Evolutionary conservation across 2,329 filamentous ascomycete genomes (phyloP).

Genomic region (Orbilia ellipsospora): DNA sequence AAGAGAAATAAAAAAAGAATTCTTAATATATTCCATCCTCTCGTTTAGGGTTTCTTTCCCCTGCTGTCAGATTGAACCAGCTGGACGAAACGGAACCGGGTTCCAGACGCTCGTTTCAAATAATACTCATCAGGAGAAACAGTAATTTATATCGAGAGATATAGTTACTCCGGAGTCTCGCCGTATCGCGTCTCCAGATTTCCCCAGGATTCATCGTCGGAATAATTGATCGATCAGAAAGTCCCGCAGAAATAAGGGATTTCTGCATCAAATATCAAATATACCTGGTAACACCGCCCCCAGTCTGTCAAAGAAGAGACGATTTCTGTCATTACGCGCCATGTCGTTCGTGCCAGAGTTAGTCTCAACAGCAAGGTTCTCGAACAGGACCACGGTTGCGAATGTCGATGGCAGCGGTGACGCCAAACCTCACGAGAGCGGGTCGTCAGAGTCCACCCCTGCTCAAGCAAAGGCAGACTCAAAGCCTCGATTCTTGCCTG

Average conservation of each 20-base stretch:
- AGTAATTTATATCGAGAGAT: neutral
- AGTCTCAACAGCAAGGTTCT: constrained; percentile 52
- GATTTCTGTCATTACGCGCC: constrained; percentile 1
- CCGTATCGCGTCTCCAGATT: constrained; percentile 26
- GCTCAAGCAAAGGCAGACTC: constrained; percentile 13
- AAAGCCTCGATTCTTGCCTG: constrained; percentile 55
- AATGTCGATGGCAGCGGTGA: constrained; percentile 12
- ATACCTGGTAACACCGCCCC: too few relatives aligned
- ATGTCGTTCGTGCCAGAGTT: constrained; percentile 54
- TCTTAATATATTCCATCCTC: neutral
- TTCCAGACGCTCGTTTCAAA: constrained; percentile 29
- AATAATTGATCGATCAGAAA: constrained; percentile 23
- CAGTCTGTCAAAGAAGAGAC: too few relatives aligned
- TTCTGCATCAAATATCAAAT: constrained; percentile 10
- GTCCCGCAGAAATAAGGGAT: constrained; percentile 39
- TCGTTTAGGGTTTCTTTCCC: too few relatives aligned
- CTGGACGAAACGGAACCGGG: neutral
- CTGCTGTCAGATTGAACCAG: neutral
- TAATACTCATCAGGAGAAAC: constrained; percentile 4
- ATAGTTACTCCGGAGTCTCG: constrained; percentile 46
- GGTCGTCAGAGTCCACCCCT: constrained; percentile 14
- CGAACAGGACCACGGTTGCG: constrained; percentile 42
- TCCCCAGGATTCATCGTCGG: neutral
- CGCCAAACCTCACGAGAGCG: neutral
- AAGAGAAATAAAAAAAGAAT: neutral